These are phyloP conservation scores for Chrysochromulina parva DNA, from an alignment of 78 protist genomes.

Conservation along the genomic window DNA sequence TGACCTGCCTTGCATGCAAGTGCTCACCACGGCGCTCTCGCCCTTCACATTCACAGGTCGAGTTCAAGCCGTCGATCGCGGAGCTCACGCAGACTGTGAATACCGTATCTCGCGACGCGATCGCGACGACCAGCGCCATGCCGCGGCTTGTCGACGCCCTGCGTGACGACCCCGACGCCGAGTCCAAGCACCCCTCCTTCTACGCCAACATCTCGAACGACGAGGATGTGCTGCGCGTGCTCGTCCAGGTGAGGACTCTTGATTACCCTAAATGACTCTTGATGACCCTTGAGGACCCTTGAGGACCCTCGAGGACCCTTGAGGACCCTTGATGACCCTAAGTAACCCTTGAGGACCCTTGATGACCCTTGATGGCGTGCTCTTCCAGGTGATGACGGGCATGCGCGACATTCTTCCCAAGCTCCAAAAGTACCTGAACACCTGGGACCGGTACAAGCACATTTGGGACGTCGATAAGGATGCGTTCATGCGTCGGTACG, in stretches of 20 bases:
- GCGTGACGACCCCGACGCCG: background rate
- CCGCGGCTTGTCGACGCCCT: constrained; percentile 37
- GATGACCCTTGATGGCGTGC: no score
- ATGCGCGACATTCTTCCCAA: constrained; percentile 26
- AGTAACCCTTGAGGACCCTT: no score
- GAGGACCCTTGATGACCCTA: no score
- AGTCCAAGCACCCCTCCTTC: background rate
- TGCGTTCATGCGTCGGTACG: constrained; percentile 62
- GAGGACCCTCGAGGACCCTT: no score
- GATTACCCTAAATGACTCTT: background rate
- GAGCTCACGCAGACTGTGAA: constrained; percentile 46
- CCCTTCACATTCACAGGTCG: background rate
- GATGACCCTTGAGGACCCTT: no score
- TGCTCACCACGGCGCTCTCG: no score
- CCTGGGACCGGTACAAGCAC: constrained; percentile 59
- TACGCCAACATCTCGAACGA: constrained; percentile 32
- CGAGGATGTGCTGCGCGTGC: constrained; percentile 3
- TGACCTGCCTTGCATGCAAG: no score
- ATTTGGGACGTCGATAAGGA: constrained; percentile 69
- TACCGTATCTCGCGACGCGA: constrained; percentile 40
- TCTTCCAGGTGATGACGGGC: background rate
- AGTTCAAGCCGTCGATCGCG: constrained; percentile 52
- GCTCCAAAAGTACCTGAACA: constrained; percentile 22
- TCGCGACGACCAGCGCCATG: constrained; percentile 29
- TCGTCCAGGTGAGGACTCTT: no score